These are phyloP conservation scores for Plasmodium ovale DNA, from an alignment of 169 alveolate species.

Conservation along the genomic window DNA sequence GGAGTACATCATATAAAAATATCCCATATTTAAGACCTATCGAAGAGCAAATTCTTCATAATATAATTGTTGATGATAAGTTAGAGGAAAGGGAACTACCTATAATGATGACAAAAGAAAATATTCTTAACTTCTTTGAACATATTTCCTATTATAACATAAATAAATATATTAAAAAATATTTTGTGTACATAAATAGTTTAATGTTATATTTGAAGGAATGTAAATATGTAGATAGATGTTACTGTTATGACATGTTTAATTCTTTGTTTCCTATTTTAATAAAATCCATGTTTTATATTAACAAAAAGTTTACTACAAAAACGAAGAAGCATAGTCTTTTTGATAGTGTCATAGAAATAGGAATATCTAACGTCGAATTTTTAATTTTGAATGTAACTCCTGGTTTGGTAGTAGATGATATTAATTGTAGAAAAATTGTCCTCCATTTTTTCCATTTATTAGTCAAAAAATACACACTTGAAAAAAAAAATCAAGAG, in stretches of 20 bases:
- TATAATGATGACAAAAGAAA: slow-evolving; percentile 32
- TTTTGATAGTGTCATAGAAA: slow-evolving; percentile 38
- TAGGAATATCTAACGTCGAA: slow-evolving; percentile 33
- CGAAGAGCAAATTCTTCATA: slow-evolving; percentile 28
- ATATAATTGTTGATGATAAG: slow-evolving; percentile 18
- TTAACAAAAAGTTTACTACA: slow-evolving; percentile 49
- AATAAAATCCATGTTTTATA: slow-evolving; percentile 66
- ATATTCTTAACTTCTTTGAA: slow-evolving; percentile 43
- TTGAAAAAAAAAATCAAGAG: slow-evolving; percentile 43
- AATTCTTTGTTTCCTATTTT: slow-evolving; percentile 31
- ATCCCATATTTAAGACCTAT: neutral
- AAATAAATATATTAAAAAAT: slow-evolving; percentile 62
- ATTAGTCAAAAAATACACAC: slow-evolving; percentile 45
- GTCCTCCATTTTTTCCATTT: slow-evolving; percentile 36
- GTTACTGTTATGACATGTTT: slow-evolving; percentile 27
- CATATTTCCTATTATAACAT: slow-evolving; percentile 16
- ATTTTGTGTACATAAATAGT: slow-evolving; percentile 26
- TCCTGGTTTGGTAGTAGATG: slow-evolving; percentile 70
- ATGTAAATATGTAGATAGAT: slow-evolving; percentile 39
- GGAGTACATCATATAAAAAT: neutral
- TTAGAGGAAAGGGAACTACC: slow-evolving; percentile 37
- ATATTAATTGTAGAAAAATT: slow-evolving; percentile 48
- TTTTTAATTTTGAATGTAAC: slow-evolving; percentile 39
- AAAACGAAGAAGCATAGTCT: slow-evolving; percentile 37
- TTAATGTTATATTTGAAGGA: slow-evolving; percentile 48